Evolutionary conservation across 2,329 filamentous ascomycete species (phyloP), one percentile per base, ranked within the genome.

Genomic region (Epichloe aotearoae): DNA sequence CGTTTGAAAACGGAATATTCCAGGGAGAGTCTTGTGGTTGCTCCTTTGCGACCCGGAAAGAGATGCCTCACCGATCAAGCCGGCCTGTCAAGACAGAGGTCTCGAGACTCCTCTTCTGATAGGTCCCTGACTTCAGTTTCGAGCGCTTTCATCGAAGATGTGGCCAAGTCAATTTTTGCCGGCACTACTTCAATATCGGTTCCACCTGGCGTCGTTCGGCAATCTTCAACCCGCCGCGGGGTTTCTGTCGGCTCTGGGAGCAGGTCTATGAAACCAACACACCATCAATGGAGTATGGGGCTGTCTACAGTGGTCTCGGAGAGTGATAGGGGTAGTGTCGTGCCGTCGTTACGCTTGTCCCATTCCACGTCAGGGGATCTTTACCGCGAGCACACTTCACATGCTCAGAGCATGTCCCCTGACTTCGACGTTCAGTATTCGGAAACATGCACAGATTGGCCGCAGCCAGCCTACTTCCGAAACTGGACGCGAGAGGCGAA

Each of bases 291-390:
- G 78, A 81, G 78, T 64, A 76, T 76, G 43, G 78, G 81, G 63
- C 69, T 83, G 41, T 83, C 80, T 39, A 81, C 79, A 43, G 79
- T 83, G 54, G 69, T 75, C 63, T 83, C 80, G 36, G 80, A 81
- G 61, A 77, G 76, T 59, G 80, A 83, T 55, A 70, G 65, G 42
- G 70, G 65, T 37, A 80, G 74, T 59, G 67, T 73, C 34, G 69
- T 69, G 39, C 69, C 66, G 15, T 77, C 76, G 20, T 71, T 72
- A 12, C 69, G 74, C 10, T 68, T 71, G 48, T 76, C 74, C 5
- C 61, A 68, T 5, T 57, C 67, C 8, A 44, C 74, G 71, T 23
- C 62, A 37, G 72, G 70, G 26, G 67, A 74, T 47, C 68, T 72
- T 47, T 71, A 76, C 60, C 79, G 74, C 57, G 71, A 74, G 34